These are phyloP conservation scores for Hyaloscypha bicolor DNA, from an alignment of 495 filamentous ascomycete species.

Conservation along the genomic window DNA sequence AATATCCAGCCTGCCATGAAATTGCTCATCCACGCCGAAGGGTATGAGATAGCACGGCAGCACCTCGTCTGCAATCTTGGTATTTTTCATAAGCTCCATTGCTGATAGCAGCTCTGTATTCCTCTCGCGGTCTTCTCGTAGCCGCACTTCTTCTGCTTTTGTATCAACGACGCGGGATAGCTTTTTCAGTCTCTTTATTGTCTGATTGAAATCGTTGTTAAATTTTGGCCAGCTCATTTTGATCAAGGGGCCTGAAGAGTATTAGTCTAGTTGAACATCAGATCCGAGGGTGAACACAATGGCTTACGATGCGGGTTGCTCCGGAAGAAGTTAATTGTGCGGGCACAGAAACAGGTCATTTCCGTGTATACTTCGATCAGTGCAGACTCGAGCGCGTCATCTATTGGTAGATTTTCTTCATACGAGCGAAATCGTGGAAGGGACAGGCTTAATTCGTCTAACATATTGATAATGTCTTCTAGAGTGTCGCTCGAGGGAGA, in stretches of 20 bases:
- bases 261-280: not conserved
- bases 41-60: no score
- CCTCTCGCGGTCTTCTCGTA: no score
- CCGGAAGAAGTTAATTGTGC: constrained; percentile 6
- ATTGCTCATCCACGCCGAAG: no score
- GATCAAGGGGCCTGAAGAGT: not conserved
- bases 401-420: not conserved
- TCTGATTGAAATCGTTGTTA: no score
- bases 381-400: not conserved
- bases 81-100: no score
- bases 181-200: no score
- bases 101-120: no score
- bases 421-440: not conserved
- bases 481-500: no score
- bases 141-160: no score
- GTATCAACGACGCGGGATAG: no score
- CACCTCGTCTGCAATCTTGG: no score
- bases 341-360: constrained; percentile 1
- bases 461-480: not conserved
- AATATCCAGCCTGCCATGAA: not conserved
- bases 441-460: not conserved
- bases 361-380: constrained; percentile 6
- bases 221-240: not conserved
- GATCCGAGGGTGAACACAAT: not conserved
- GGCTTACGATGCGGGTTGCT: constrained; percentile 2